Conservation (phyloP, 208 protist genomes). For the Acanthamoeba comandoni region DNA sequence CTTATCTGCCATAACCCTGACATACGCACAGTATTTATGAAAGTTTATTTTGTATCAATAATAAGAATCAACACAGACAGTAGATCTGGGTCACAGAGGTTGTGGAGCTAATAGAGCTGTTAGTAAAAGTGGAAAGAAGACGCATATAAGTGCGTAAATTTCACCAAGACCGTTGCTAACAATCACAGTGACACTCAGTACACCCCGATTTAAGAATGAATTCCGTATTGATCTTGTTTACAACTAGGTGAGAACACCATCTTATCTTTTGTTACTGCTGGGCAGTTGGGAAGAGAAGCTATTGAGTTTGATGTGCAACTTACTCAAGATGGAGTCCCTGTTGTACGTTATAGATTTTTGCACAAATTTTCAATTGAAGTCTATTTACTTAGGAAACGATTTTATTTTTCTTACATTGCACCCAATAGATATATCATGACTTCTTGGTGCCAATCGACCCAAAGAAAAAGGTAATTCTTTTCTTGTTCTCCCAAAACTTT, state of each 20-base stretch:
- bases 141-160: conserved; percentile 14
- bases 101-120: conserved; percentile 45
- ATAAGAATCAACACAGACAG: conserved; percentile 42
- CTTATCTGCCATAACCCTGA: no score
- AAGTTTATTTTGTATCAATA: no score
- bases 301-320: conserved; percentile 69
- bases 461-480: conserved; percentile 1
- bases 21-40: no score
- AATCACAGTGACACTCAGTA: no score
- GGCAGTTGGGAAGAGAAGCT: background rate
- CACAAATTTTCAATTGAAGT: background rate
- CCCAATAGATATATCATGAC: conserved; percentile 51
- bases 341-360: background rate
- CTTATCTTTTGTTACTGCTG: conserved; percentile 25
- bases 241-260: conserved; percentile 60
- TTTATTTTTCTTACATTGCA: background rate
- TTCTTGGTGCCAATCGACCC: conserved; percentile 36
- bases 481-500: conserved; percentile 8
- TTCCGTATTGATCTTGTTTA: no score
- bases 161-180: no score
- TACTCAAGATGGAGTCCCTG: conserved; percentile 36
- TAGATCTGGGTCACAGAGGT: conserved; percentile 48
- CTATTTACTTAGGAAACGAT: background rate
- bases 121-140: conserved; percentile 32
- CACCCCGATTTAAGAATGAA: no score